A percentile compares a stretch with the other conserved stretches of the same genome.
phyloP scores from a whole-genome alignment of 768 basidiomycete species.

The Galerina marginata region DNA sequence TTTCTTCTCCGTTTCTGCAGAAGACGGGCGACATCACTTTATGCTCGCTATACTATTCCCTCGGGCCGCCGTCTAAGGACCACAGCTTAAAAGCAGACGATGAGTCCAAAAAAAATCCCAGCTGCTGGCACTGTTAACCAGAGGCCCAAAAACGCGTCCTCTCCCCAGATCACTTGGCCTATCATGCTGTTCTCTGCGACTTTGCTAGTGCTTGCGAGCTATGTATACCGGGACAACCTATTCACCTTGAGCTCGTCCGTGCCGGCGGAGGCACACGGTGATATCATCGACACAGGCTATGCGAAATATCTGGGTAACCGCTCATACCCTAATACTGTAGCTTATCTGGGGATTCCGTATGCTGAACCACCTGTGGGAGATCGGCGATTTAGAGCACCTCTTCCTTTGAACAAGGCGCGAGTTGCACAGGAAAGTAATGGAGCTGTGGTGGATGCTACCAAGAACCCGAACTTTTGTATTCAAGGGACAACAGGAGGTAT shows the following conservation, averaged over 20 bases:
- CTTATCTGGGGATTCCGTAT: constrained; percentile 64
- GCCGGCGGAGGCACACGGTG: background rate
- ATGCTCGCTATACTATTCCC: background rate
- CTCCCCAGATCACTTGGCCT: background rate
- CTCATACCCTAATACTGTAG: constrained; percentile 56
- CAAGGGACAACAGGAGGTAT: constrained; percentile 59
- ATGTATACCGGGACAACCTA: constrained; percentile 14
- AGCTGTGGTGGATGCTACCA: constrained; percentile 52
- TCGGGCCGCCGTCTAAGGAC: background rate
- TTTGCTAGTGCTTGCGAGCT: constrained; percentile 19
- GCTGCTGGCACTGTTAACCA: background rate
- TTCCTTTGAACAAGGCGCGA: constrained; percentile 55
- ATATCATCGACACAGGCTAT: constrained; percentile 62
- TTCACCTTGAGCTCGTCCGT: constrained; percentile 16
- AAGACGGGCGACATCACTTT: background rate
- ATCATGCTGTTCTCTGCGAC: constrained; percentile 21
- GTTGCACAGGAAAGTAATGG: constrained; percentile 41
- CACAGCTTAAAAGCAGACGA: background rate
- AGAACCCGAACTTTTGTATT: constrained; percentile 63
- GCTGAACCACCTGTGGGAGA: constrained; percentile 62
- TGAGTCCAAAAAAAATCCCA: background rate
- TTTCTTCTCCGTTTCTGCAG: too few relatives aligned
- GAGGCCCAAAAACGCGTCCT: background rate
- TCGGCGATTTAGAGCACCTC: constrained; percentile 55
- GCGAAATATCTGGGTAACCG: constrained; percentile 61